A percentile compares a stretch with the other conserved stretches of the same genome.
These are phyloP conservation scores for Myrmaecium sp. DNA, from an alignment of 2,329 filamentous ascomycete genomes.

Conservation along the genomic window DNA sequence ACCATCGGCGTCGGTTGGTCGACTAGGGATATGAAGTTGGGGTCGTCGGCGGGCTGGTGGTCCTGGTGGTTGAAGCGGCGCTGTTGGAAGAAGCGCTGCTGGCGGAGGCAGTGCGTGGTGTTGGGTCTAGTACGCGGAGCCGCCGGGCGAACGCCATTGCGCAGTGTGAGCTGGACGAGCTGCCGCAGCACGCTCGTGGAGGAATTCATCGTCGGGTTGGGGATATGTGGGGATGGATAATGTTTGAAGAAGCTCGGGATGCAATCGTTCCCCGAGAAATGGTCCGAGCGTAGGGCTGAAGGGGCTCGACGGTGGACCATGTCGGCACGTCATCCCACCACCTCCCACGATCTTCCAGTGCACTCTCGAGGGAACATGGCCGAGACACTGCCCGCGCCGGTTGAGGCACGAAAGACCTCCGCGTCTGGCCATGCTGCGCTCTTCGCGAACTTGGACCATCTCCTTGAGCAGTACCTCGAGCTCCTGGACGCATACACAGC, in stretches of 20 bases:
- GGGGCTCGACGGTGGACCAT: too few species aligned
- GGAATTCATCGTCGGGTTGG: constrained; percentile 2
- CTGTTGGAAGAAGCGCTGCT: constrained; percentile 7
- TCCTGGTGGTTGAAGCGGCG: constrained; percentile 6
- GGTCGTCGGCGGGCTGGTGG: constrained; percentile 50
- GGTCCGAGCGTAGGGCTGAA: too few species aligned
- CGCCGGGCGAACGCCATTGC: neutral
- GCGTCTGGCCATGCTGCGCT: constrained; percentile 11
- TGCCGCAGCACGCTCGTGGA: constrained; percentile 1
- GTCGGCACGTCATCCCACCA: too few species aligned
- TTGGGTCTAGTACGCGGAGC: too few species aligned
- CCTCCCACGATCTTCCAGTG: too few species aligned
- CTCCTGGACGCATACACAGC: constrained; percentile 50
- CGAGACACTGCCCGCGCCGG: neutral
- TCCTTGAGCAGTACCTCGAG: constrained; percentile 48
- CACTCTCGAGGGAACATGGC: too few species aligned
- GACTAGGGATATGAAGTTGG: constrained; percentile 67
- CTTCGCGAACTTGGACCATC: constrained; percentile 37
- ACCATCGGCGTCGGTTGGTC: constrained; percentile 74
- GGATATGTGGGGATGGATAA: neutral
- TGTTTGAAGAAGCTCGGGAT: too few species aligned
- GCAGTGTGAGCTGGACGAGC: constrained; percentile 1
- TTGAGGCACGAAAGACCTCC: neutral
- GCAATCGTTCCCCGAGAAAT: too few species aligned
- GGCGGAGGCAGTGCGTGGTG: constrained; percentile 1